A percentile compares a stretch with the other conserved stretches of the same genome.
These are phyloP conservation scores for Metschnikowia lunata DNA, from an alignment of 805 yeast species.

Conservation along the genomic window DNA sequence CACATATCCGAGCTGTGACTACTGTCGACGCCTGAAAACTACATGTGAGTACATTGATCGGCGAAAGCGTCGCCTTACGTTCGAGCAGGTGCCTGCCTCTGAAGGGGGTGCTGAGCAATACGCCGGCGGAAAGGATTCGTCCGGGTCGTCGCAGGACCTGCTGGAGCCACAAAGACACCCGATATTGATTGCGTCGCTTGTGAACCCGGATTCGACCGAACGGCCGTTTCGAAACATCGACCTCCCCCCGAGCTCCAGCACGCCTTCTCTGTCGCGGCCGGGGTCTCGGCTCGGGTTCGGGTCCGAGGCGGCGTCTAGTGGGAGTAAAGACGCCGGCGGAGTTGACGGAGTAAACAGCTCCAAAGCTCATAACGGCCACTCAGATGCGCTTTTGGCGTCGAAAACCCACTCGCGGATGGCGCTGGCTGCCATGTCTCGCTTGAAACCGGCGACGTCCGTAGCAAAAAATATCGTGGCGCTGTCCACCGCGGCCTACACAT, in stretches of 20 bases:
- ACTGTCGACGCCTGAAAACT: constrained; percentile 33
- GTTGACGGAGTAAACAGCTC: too few relatives aligned
- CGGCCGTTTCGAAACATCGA: constrained; percentile 16
- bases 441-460: constrained; percentile 3
- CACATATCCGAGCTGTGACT: constrained; percentile 34
- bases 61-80: constrained; percentile 21
- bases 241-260: not conserved
- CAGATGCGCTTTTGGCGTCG: not conserved
- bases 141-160: not conserved
- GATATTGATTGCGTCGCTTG: constrained; percentile 12
- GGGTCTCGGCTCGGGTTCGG: not conserved
- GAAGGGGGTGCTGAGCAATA: not conserved
- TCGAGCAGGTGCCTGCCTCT: constrained; percentile 3
- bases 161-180: not conserved
- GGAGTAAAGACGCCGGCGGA: not conserved
- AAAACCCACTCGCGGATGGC: constrained; percentile 7
- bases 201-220: constrained; percentile 10
- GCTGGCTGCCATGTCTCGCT: constrained; percentile 2
- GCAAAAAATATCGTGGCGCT: constrained; percentile 7
- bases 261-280: not conserved
- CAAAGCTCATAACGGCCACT: too few relatives aligned
- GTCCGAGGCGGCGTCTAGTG: not conserved
- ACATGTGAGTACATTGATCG: constrained; percentile 36
- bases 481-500: constrained; percentile 2
- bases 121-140: not conserved